These are phyloP conservation scores for Metarhizium robertsii DNA, from an alignment of 2,329 filamentous ascomycete genomes.

Conservation along the genomic window DNA sequence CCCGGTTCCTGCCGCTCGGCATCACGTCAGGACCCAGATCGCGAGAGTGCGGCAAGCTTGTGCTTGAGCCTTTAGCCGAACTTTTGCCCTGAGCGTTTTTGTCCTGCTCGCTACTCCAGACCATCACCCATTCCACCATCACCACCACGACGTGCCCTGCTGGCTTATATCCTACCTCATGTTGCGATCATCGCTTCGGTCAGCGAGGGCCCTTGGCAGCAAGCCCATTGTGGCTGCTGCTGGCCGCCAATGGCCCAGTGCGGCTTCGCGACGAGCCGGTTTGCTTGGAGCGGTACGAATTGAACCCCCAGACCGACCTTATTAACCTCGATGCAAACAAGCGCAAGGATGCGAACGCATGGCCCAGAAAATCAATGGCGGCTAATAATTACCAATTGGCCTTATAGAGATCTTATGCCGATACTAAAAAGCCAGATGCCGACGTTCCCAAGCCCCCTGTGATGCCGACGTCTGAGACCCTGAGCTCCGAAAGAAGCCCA, in stretches of 20 bases:
- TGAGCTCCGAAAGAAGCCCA: constrained; percentile 36
- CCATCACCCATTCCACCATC: constrained; percentile 12
- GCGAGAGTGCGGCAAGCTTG: not conserved
- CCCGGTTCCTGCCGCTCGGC: constrained; percentile 25
- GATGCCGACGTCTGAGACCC: constrained; percentile 44
- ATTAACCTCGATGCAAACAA: not conserved
- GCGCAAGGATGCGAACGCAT: not conserved
- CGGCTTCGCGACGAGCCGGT: constrained; percentile 23
- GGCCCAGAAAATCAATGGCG: too few species aligned
- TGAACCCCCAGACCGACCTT: not conserved
- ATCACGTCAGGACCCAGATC: constrained; percentile 1
- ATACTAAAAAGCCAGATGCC: constrained; percentile 41
- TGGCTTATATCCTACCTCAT: constrained; percentile 47
- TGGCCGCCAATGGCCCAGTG: constrained; percentile 49
- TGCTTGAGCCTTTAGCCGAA: constrained; percentile 26
- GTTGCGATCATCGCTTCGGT: constrained; percentile 61
- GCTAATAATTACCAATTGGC: not conserved
- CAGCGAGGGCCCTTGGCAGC: constrained; percentile 49
- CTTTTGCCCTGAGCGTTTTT: constrained; percentile 36
- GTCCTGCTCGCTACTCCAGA: constrained; percentile 19
- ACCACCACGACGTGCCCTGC: constrained; percentile 23
- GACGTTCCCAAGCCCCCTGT: constrained; percentile 39
- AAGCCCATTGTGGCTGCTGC: constrained; percentile 42
- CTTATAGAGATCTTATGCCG: constrained; percentile 46
- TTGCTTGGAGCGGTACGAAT: constrained; percentile 21